Base-by-base conservation (phyloP, 2,329 filamentous ascomycete genomes). In the Cladosporium sp. region DNA sequence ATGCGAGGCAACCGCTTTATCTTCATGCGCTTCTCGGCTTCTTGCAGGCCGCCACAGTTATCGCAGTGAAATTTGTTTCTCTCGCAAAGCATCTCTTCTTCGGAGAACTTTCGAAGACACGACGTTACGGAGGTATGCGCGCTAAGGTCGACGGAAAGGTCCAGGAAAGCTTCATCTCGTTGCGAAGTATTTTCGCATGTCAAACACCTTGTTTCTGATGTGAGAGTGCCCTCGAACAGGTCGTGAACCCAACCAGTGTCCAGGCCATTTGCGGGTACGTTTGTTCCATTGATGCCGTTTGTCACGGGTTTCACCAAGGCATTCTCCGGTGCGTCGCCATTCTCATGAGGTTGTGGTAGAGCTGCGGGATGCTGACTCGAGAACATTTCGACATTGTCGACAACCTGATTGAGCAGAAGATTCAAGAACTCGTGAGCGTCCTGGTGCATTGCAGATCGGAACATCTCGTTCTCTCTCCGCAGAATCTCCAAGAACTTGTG, bases 31-130 rank as follows among this genome's bases (percentile, higher is more conserved):
- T 97, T 98, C 69, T 98, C 93, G 0, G 93, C 93, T 71, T 98
- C 93, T 69, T 98, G 93, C 49, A 98, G 74, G 2, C 93, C 93
- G 47, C 93, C 93, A 60, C 93, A 98, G 61, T 91, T 91, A 67
- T 98, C 93, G 71, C 93, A 98, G 65, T 98, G 92, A 59, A 98
- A 98, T 66, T 98, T 98, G 74, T 98, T 97, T 53, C 91, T 81
- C 72, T 98, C 93, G 65, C 93, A 97, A 51, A 98, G 78, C 89
- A 97, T 96, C 69, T 98, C 93, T 62, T 97, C 93, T 39, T 93
- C 90, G 0, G 93, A 98, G 63, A 98, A 98, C 62, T 96, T 95
- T 52, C 88, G 82, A 56, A 98, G 72, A 66, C 93, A 98, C 20
- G 93, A 92, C 2, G 93, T 97, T 3, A 98, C 93, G 0, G 93